These are phyloP conservation scores for Chenopodium quinoa DNA, from an alignment of 148 eudicot species.

Conservation along the genomic window DNA sequence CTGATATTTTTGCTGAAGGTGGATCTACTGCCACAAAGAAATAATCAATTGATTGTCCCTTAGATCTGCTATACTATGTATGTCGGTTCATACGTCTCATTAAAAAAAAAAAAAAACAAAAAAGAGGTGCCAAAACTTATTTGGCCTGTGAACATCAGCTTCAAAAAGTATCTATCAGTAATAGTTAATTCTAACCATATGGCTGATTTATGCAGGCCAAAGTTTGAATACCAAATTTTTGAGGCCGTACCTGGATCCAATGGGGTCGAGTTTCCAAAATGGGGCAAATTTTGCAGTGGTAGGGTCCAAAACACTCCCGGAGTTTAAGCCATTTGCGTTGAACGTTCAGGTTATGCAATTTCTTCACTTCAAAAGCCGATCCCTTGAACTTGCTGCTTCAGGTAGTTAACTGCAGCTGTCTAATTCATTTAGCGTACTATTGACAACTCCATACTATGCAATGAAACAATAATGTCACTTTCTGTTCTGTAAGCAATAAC, in stretches of 20 bases:
- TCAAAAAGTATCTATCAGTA: too few relatives aligned
- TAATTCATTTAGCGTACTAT: not conserved
- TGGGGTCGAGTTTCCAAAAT: conserved; percentile 61
- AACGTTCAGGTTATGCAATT: conserved; percentile 77
- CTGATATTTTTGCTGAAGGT: not conserved
- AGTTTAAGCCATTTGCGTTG: conserved; percentile 59
- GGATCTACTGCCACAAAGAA: conserved; percentile 1
- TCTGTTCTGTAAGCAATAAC: not conserved
- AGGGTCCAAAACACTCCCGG: conserved; percentile 82
- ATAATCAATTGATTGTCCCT: not conserved
- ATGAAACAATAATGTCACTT: not conserved
- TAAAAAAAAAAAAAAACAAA: not conserved
- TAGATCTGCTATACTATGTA: not conserved
- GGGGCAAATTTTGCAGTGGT: conserved; percentile 86
- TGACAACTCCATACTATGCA: not conserved
- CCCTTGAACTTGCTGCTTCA: conserved; percentile 57
- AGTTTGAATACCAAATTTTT: conserved; percentile 57
- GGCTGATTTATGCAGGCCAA: conserved; percentile 55
- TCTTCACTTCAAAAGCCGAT: conserved; percentile 66
- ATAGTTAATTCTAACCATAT: not conserved
- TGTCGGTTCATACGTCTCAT: not conserved
- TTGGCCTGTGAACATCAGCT: not conserved
- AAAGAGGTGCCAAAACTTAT: not conserved
- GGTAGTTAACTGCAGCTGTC: conserved; percentile 34
- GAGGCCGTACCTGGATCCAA: conserved; percentile 75